phyloP scores from a whole-genome alignment of 2,329 filamentous ascomycete genomes.

The Fusarium subglutinans region DNA sequence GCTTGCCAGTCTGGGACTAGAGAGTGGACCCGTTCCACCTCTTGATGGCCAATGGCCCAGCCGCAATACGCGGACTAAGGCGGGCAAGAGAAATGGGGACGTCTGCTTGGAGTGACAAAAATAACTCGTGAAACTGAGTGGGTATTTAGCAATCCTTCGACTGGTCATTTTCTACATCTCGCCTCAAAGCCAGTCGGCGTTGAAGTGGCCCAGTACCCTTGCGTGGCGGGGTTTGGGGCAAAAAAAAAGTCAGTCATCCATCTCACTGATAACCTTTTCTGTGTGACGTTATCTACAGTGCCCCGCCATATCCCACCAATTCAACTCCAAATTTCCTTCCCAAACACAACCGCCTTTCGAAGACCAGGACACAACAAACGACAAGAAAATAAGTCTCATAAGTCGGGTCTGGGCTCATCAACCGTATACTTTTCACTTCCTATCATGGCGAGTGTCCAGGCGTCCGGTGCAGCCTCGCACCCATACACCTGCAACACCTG shows the following conservation, averaged over 20 bases:
- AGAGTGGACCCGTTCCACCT: neutral
- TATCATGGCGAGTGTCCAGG: constrained; percentile 57
- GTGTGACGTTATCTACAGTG: constrained; percentile 43
- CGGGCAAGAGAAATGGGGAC: neutral
- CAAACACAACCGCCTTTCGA: constrained; percentile 6
- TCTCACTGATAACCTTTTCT: constrained; percentile 35
- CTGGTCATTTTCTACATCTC: neutral
- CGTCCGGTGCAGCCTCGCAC: constrained; percentile 64
- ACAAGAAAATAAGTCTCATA: neutral
- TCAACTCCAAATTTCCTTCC: constrained; percentile 36
- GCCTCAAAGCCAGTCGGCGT: neutral
- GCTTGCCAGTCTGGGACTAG: neutral
- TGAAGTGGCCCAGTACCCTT: constrained; percentile 17
- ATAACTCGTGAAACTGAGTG: neutral
- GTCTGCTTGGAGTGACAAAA: neutral
- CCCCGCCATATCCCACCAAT: constrained; percentile 44
- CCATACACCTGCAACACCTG: constrained; percentile 99
- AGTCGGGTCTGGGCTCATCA: neutral
- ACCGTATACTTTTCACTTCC: neutral
- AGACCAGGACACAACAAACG: neutral
- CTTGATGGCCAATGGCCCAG: constrained; percentile 9
- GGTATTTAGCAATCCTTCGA: neutral
- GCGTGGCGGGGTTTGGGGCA: constrained; percentile 28
- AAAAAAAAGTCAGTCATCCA: constrained; percentile 40
- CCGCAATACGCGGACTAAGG: neutral